Evolutionary conservation across 805 yeast genomes (phyloP).

Genomic region (Cyberlindnera subsufficiens): DNA sequence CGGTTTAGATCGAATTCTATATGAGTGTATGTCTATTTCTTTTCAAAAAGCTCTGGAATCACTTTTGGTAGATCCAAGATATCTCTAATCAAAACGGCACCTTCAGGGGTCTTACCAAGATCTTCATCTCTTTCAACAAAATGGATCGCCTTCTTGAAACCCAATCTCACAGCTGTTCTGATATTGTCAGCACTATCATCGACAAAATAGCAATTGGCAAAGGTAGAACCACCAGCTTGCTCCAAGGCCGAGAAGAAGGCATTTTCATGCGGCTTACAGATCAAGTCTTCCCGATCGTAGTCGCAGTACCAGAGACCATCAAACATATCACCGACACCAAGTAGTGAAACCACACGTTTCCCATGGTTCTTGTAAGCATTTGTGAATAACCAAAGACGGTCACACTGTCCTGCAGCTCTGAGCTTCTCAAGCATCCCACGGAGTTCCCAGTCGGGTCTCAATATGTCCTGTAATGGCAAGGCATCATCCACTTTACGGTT

Average conservation of each 20-base stretch:
- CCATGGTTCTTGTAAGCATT: conserved; percentile 95
- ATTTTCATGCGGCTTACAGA: conserved; percentile 83
- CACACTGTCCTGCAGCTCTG: conserved; percentile 43
- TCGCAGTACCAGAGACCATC: conserved; percentile 95
- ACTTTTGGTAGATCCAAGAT: conserved; percentile 42
- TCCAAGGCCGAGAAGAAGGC: conserved; percentile 61
- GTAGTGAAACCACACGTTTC: conserved; percentile 63
- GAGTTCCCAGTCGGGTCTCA: conserved; percentile 53
- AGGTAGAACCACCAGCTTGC: conserved; percentile 52
- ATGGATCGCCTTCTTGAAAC: conserved; percentile 69
- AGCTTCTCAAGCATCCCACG: conserved; percentile 46
- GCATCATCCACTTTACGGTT: conserved; percentile 89
- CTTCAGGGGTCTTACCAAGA: conserved; percentile 32
- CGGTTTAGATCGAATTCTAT: conserved; percentile 13
- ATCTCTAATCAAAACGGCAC: conserved; percentile 48
- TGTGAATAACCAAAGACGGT: conserved; percentile 85
- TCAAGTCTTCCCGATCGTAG: conserved; percentile 54
- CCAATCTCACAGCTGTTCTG: conserved; percentile 62
- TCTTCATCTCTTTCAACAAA: conserved; percentile 66
- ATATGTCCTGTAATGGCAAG: conserved; percentile 74
- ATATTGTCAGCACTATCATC: conserved; percentile 86
- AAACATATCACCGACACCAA: conserved; percentile 88
- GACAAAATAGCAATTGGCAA: conserved; percentile 58
- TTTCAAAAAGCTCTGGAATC: conserved; percentile 19
- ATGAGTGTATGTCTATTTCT: background rate